phyloP scores from a whole-genome alignment of 495 filamentous ascomycete genomes.

The Chaetomium cochliodes region DNA sequence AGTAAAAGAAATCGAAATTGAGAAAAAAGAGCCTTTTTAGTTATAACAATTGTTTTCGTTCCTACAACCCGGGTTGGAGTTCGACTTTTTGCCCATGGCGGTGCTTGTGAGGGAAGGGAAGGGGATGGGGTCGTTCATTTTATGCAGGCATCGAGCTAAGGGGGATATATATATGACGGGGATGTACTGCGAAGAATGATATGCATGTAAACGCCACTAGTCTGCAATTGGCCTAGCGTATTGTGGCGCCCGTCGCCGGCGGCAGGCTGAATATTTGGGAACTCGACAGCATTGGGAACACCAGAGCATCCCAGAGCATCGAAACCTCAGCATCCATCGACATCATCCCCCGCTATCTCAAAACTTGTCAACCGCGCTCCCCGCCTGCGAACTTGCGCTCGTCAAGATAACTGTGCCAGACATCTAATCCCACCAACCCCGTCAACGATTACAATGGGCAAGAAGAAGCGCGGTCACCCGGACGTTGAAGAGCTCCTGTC shows the following conservation, averaged over 20 bases:
- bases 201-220: background rate
- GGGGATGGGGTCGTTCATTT: no score
- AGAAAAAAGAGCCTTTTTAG: no score
- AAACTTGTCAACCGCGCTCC: background rate
- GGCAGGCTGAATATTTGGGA: background rate
- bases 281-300: background rate
- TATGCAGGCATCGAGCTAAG: no score
- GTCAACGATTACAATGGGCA: conserved; percentile 59
- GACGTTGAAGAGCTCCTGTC: conserved; percentile 81
- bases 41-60: no score
- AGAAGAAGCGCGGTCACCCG: conserved; percentile 81
- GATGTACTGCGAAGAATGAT: no score
- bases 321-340: background rate
- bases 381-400: background rate
- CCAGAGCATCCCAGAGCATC: no score
- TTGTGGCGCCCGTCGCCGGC: background rate
- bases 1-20: no score
- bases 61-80: no score
- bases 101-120: no score
- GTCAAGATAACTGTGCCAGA: no score
- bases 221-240: background rate
- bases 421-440: background rate
- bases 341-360: background rate
- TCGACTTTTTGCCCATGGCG: no score
- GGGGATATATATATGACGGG: no score